These are phyloP conservation scores for Hygrophorus russula DNA, from an alignment of 768 basidiomycete species.

Conservation along the genomic window DNA sequence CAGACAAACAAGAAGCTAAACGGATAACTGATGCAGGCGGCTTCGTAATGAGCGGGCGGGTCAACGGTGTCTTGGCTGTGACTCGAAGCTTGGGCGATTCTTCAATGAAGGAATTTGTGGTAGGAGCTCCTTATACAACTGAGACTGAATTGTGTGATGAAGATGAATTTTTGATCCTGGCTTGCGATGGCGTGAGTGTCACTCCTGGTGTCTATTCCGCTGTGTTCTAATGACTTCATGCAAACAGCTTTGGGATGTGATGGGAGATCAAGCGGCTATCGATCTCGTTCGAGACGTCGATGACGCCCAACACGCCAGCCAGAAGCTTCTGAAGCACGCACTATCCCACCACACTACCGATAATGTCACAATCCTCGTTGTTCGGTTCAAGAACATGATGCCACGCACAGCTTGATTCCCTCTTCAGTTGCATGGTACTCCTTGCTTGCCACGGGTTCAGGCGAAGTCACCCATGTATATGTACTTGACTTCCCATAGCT, in stretches of 20 bases:
- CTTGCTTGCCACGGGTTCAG: no score
- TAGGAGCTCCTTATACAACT: constrained; percentile 97
- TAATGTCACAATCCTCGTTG: constrained; percentile 86
- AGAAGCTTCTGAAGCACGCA: constrained; percentile 70
- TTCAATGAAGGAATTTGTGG: constrained; percentile 99
- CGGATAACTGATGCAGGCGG: constrained; percentile 96
- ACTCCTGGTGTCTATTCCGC: constrained; percentile 3
- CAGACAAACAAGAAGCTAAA: constrained; percentile 94
- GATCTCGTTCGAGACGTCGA: constrained; percentile 63
- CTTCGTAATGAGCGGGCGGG: constrained; percentile 96
- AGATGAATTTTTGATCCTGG: constrained; percentile 91
- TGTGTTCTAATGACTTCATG: constrained; percentile 8
- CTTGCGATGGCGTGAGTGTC: constrained; percentile 87
- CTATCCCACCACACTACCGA: constrained; percentile 85
- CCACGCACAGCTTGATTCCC: constrained; percentile 14
- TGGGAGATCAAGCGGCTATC: constrained; percentile 82
- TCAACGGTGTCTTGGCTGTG: constrained; percentile 95
- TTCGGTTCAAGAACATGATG: constrained; percentile 54
- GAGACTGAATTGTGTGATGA: constrained; percentile 85
- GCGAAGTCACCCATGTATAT: no score
- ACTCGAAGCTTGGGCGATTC: constrained; percentile 94
- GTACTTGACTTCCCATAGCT: no score
- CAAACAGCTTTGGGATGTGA: constrained; percentile 88
- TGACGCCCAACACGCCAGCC: constrained; percentile 78
- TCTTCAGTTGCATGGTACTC: not conserved